Evolutionary conservation across 345 rosid species (phyloP).

Genomic region (Hirschfeldia incana): DNA sequence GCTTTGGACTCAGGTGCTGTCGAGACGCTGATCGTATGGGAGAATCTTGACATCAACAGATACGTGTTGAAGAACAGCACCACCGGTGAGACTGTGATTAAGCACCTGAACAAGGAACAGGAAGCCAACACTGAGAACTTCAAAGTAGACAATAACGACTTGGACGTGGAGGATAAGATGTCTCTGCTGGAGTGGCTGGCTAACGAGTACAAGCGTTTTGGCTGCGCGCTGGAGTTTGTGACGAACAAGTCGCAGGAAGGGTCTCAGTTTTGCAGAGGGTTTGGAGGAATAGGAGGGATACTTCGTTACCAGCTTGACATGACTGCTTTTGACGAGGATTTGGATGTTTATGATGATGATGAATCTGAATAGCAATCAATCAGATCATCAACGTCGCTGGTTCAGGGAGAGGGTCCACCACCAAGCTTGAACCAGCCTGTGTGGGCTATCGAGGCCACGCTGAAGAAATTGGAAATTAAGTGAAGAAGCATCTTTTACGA

Average conservation of each 20-base stretch:
- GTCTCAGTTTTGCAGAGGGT: slow-evolving; percentile 21
- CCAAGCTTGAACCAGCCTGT: slow-evolving; percentile 31
- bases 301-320: slow-evolving; percentile 20
- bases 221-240: slow-evolving; percentile 2
- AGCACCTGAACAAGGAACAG: slow-evolving; percentile 9
- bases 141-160: slow-evolving; percentile 1
- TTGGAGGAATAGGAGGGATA: slow-evolving; percentile 11
- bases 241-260: slow-evolving; percentile 17
- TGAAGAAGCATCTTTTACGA: slow-evolving; percentile 6
- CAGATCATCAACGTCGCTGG: slow-evolving; percentile 22
- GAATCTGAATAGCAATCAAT: slow-evolving; percentile 36
- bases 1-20: slow-evolving; percentile 12
- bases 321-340: slow-evolving; percentile 28
- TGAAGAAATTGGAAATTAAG: not conserved
- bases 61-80: slow-evolving; percentile 3
- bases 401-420: slow-evolving; percentile 6
- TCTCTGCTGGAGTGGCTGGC: slow-evolving; percentile 15
- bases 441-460: slow-evolving; percentile 22
- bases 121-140: slow-evolving; percentile 12
- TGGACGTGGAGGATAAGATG: slow-evolving; percentile 17
- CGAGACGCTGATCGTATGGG: not conserved
- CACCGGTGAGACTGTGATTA: not conserved
- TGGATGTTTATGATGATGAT: slow-evolving; percentile 21
- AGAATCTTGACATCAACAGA: slow-evolving; percentile 14
- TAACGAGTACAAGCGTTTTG: not conserved